Percentiles rank a stretch among this genome's conserved stretches.
Evolutionary conservation across 2,329 filamentous ascomycete species (phyloP).

Genomic region (Aspergillus viridinutans): DNA sequence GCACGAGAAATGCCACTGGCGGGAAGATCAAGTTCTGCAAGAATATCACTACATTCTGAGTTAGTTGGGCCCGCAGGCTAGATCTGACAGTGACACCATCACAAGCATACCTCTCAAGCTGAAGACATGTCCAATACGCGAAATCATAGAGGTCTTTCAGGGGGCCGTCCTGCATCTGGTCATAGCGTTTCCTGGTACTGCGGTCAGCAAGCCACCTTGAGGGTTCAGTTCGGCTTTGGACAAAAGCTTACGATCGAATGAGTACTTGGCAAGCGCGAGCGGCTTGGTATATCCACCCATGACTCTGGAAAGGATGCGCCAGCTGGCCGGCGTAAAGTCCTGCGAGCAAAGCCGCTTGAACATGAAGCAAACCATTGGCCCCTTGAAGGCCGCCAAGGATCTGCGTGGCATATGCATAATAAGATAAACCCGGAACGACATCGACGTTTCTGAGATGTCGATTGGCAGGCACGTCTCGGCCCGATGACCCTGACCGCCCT

Average conservation of each 20-base stretch:
- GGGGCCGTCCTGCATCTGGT: conserved; percentile 24
- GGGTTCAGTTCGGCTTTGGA: too few relatives aligned
- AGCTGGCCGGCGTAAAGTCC: conserved; percentile 87
- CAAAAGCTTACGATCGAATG: conserved; percentile 59
- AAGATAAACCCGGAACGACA: conserved; percentile 81
- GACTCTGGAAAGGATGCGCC: conserved; percentile 81
- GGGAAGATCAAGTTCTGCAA: conserved; percentile 74
- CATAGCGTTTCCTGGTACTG: conserved; percentile 30
- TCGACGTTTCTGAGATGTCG: conserved; percentile 63
- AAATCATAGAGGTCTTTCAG: conserved; percentile 63
- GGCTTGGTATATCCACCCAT: conserved; percentile 62
- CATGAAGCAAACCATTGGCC: conserved; percentile 73
- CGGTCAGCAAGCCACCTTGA: conserved; percentile 3
- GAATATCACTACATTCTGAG: conserved; percentile 63
- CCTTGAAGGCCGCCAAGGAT: conserved; percentile 80
- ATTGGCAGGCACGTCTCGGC: conserved; percentile 16
- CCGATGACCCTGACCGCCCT: conserved; percentile 9
- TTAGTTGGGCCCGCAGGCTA: neutral
- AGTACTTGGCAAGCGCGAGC: conserved; percentile 64
- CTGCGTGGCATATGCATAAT: conserved; percentile 80
- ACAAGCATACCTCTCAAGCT: conserved; percentile 72
- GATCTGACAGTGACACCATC: neutral
- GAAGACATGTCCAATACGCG: conserved; percentile 89
- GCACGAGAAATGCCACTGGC: conserved; percentile 57
- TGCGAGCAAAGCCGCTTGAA: conserved; percentile 79